Conservation (phyloP, 1,284 basidiomycete species). For the Ustilago shanxiensis region DNA sequence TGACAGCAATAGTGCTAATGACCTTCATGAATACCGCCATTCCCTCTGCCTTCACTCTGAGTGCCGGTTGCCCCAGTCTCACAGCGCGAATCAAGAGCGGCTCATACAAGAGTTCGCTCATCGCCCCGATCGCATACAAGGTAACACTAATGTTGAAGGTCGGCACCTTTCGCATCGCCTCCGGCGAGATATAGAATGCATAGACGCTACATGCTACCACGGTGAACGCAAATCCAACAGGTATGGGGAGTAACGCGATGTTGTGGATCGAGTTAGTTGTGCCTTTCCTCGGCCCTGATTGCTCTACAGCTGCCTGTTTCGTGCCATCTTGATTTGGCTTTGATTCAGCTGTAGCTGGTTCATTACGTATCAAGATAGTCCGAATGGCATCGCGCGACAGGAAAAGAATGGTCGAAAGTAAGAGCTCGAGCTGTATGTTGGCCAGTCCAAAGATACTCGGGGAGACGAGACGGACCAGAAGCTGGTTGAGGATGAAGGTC, state of each 20-base stretch:
- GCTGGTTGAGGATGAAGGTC: slow-evolving; percentile 90
- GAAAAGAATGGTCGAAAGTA: slow-evolving; percentile 90
- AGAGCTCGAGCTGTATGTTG: slow-evolving; percentile 85
- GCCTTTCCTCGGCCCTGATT: slow-evolving; percentile 17
- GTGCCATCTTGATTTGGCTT: not conserved
- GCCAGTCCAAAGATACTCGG: slow-evolving; percentile 88
- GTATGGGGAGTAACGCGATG: slow-evolving; percentile 59
- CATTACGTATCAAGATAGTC: slow-evolving; percentile 48
- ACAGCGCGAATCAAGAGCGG: slow-evolving; percentile 63
- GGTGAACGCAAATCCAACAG: slow-evolving; percentile 49
- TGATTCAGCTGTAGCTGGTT: not conserved
- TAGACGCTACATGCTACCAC: slow-evolving; percentile 39
- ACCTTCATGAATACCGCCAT: slow-evolving; percentile 56
- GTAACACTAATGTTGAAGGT: slow-evolving; percentile 48
- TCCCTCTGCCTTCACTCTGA: slow-evolving; percentile 64
- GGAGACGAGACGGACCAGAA: slow-evolving; percentile 83
- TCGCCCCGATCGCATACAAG: slow-evolving; percentile 61
- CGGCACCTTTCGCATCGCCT: slow-evolving; percentile 33
- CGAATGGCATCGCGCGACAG: slow-evolving; percentile 87
- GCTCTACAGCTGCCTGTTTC: no score
- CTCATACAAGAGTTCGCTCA: slow-evolving; percentile 61
- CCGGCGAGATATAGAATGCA: slow-evolving; percentile 44
- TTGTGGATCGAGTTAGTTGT: slow-evolving; percentile 53
- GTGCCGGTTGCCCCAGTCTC: slow-evolving; percentile 35
- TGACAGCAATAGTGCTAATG: slow-evolving; percentile 41